These are phyloP conservation scores for Limonium bicolor DNA, from an alignment of 148 eudicot species.

Conservation along the genomic window DNA sequence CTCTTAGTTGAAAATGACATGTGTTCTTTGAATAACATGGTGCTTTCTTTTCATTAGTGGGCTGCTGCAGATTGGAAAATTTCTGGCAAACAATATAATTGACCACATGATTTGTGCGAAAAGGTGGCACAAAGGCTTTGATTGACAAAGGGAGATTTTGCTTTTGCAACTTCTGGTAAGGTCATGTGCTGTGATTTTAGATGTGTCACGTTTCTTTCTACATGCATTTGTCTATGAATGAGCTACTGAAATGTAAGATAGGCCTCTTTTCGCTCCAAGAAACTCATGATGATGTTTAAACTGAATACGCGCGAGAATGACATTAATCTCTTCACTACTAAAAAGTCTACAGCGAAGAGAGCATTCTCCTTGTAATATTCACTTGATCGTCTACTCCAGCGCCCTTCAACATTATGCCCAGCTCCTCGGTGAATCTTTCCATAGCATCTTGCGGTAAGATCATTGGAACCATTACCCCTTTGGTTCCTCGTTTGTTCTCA, in stretches of 20 bases:
- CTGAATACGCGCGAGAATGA: no score
- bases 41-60: background rate
- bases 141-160: background rate
- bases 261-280: no score
- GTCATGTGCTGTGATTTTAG: background rate
- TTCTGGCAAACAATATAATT: constrained; percentile 81
- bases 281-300: no score
- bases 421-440: constrained; percentile 9
- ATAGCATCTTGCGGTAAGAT: constrained; percentile 11
- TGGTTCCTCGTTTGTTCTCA: constrained; percentile 7
- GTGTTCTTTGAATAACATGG: no score
- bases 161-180: background rate
- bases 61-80: constrained; percentile 67
- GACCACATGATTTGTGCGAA: constrained; percentile 85
- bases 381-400: background rate
- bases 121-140: constrained; percentile 76
- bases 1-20: no score
- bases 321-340: no score
- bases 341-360: background rate
- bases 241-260: no score
- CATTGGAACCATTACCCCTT: constrained; percentile 13
- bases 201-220: background rate
- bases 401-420: background rate
- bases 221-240: no score
- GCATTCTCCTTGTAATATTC: background rate